Base-by-base conservation (phyloP, 2,329 filamentous ascomycete genomes). In the Pseudocercospora fuligena region DNA sequence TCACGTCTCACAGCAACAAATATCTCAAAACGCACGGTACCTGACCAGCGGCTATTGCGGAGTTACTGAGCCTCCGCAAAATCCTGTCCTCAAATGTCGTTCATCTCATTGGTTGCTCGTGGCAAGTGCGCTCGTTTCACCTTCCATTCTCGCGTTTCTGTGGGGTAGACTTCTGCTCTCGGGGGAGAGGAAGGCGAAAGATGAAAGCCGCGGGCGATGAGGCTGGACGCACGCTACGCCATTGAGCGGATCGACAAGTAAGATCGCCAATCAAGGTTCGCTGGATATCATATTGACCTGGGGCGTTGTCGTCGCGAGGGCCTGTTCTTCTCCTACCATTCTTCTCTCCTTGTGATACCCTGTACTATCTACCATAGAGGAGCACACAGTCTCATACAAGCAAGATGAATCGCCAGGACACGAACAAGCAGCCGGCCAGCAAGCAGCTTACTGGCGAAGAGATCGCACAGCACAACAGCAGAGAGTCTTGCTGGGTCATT, bases 401-500 rank as follows among this genome's bases (percentile, higher is more conserved):
- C 69, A 76, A 72, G 65, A 83, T 83, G 81, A 83, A 82, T 65
- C 81, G 72, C 75, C 64, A 68, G 23, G 62, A 56, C 5, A 70
- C 78, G 51, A 80, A 78, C 76, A 80, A 80, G 70, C 68, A 80
- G 69, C 80, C 77, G 57, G 79, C 81, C 71, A 71, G 70, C 62
- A 71, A 73, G 40, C 82, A 83, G 78, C 81, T 84, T 47, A 60
- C 65, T 27, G 69, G 69, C 29, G 81, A 84, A 49, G 84, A 88
- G 67, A 81, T 92, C 66, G 88, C 88, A 63, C 83, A 93, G 82
- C 94, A 98, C 84, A 91, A 91, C 81, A 90, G 84, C 74, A 86
- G 87, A 74, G 88, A 97, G 73, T 94, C 92, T 60, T 97, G 93
- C 82, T 97, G 93, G 93, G 92, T 97, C 54, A 92, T 97, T 75